A percentile compares a stretch with the other conserved stretches of the same genome.
Conservation (phyloP, 345 rosid species). For the Acer campestre region DNA sequence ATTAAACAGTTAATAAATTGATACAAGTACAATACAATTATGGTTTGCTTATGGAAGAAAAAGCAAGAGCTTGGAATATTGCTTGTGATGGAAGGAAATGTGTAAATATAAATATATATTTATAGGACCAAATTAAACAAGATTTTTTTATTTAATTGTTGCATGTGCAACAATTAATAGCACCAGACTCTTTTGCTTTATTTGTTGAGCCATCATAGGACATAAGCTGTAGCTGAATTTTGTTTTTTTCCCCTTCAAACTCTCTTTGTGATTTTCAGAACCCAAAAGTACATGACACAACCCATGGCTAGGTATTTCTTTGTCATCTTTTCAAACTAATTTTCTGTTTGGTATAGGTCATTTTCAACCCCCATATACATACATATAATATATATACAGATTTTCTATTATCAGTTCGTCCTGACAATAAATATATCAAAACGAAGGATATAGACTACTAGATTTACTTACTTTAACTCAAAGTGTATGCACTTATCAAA, state of each 20-base stretch:
- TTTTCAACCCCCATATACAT: constrained; percentile 26
- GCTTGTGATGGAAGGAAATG: constrained; percentile 53
- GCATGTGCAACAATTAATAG: constrained; percentile 61
- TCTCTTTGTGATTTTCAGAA: constrained; percentile 25
- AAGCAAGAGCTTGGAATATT: constrained; percentile 30
- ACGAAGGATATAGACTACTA: too few species aligned
- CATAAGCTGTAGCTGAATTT: constrained; percentile 23
- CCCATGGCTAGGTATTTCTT: constrained; percentile 23
- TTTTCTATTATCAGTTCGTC: too few species aligned
- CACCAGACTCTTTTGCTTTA: constrained; percentile 44
- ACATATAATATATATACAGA: too few species aligned
- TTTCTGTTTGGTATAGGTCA: constrained; percentile 41
- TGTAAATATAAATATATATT: not conserved
- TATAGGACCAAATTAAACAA: constrained; percentile 17
- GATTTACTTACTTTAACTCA: too few species aligned
- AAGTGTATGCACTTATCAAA: too few species aligned
- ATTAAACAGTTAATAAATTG: constrained; percentile 7
- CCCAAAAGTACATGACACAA: constrained; percentile 27
- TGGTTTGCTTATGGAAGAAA: constrained; percentile 33
- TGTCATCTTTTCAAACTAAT: constrained; percentile 32
- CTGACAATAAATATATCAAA: too few species aligned
- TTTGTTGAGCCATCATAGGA: constrained; percentile 57
- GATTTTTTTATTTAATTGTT: constrained; percentile 39
- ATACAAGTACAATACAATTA: not conserved
- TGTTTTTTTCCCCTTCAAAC: constrained; percentile 24